phyloP scores from a whole-genome alignment of 306 rosid genomes.

The Echinosophora koreensis region DNA sequence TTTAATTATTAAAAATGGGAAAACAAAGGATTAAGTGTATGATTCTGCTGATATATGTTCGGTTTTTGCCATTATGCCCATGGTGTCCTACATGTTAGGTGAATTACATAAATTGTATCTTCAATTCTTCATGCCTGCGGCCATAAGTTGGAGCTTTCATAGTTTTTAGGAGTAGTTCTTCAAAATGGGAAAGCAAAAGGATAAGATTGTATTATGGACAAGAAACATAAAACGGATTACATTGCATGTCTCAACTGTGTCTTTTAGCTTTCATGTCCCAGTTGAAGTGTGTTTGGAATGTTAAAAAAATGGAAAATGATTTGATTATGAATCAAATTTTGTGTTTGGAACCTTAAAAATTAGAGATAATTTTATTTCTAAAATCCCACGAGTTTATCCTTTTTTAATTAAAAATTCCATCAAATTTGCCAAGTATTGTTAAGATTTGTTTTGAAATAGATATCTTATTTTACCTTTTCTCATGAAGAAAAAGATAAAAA shows the following conservation, averaged over 20 bases:
- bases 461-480: too few relatives aligned
- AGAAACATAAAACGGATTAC: not conserved
- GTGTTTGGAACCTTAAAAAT: too few relatives aligned
- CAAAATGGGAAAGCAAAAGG: constrained; percentile 3
- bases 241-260: not conserved
- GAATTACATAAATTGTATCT: constrained; percentile 18
- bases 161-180: not conserved
- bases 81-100: not conserved
- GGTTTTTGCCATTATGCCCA: not conserved
- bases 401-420: too few relatives aligned
- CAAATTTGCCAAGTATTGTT: too few relatives aligned
- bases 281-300: not conserved
- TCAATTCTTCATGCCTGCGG: not conserved
- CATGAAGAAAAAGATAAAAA: too few relatives aligned
- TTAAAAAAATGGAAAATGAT: too few relatives aligned
- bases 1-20: constrained; percentile 5
- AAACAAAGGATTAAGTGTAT: not conserved
- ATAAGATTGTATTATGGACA: not conserved
- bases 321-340: too few relatives aligned
- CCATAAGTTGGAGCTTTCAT: not conserved
- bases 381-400: too few relatives aligned
- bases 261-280: not conserved
- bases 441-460: too few relatives aligned
- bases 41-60: not conserved
- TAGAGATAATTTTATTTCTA: not conserved